Base-by-base conservation (phyloP, 2,329 filamentous ascomycete genomes). In the Periconia macrospinosa region DNA sequence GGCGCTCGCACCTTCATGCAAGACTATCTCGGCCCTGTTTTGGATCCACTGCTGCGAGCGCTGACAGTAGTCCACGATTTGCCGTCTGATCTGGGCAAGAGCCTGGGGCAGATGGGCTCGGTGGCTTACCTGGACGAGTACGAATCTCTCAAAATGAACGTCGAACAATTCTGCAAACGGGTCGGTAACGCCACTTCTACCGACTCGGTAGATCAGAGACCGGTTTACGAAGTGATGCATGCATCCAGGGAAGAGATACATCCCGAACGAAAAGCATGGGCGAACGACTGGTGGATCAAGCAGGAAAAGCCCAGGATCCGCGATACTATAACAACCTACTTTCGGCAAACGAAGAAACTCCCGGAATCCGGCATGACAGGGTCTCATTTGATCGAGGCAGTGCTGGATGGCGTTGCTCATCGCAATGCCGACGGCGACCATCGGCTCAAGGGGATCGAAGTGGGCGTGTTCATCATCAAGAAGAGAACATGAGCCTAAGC, bases 221-320 rank as follows among this genome's bases (percentile, higher is more conserved):
- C 67, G 50, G 75, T 67, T 1, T 75, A 72, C 54, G 81, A 70
- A 19, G 57, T 85, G 2, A 73, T 80, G 1, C 78, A 85, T 58
- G 75, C 83, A 1, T 75, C 79, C 5, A 80, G 77, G 54, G 77
- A 83, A 40, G 76, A 78, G 50, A 78, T 83, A 15, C 60, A 73
- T 1, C 71, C 86, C 2, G 78, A 81, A 48, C 76, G 83, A 27
- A 73, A 77, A 18, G 76, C 80, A 2, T 88, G 85, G 85, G 78
- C 80, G 10, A 69, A 71, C 30, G 81, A 86, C 52, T 87, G 84
- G 85, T 87, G 83, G 77, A 80, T 84, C 44, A 83, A 85, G 63
- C 85, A 88, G 63, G 85, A 87, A 65, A 84, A 84, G 61, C 75
- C 79, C 11, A 78, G 84, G 14, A 80, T 87, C 47, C 79, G 83